Evolutionary conservation across 345 rosid genomes (phyloP), one percentile per base, ranked within the genome.

Genomic region (Atalantia buxifolia): DNA sequence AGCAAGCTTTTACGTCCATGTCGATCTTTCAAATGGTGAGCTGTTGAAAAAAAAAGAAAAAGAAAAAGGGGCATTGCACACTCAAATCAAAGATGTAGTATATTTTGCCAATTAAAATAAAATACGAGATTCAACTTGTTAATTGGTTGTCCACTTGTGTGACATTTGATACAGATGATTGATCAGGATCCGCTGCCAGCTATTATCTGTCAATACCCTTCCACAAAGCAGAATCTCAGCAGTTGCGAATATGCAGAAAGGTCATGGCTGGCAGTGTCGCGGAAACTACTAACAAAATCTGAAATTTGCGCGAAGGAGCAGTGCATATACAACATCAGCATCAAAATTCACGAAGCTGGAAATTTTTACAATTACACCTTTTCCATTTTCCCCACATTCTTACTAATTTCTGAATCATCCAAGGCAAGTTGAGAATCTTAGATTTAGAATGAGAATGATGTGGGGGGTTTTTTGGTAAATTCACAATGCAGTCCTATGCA

Each of bases 1-100:
- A 12, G 90, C 90, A 1, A 84, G 90, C 67, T 85, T 84, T 69
- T 88, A 84, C 60, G 90, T 84, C 36, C 90, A 87, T 27, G 77
- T 85, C 2, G 88, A 87, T 79, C 80, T 75, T 35, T 63, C 84
- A 53, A 78, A 78, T 0, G 80, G 89, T 83, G 66, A 79, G 83
- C 21, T 45, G 2, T 57, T 36, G 36, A 35, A 5, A 35, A 33
- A 33, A 33, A 33, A 4, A 33, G 5, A 33, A 31, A 31, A 31
- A 33, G 0, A 33, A 33, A 4, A 5, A 35, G 5, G 36, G 5
- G 7, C 48, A 6, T 4, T 9, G 9, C 0, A 66, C 21, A 21
- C 10, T 35, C 12, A 57, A 57, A 57, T 56, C n/a, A 21, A 56
- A 61, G 3, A 3, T 14, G 10, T 3, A 18, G 28, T 62, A 63